phyloP scores from a whole-genome alignment of 2,329 filamentous ascomycete genomes.

The Fonsecaea pugnacius region DNA sequence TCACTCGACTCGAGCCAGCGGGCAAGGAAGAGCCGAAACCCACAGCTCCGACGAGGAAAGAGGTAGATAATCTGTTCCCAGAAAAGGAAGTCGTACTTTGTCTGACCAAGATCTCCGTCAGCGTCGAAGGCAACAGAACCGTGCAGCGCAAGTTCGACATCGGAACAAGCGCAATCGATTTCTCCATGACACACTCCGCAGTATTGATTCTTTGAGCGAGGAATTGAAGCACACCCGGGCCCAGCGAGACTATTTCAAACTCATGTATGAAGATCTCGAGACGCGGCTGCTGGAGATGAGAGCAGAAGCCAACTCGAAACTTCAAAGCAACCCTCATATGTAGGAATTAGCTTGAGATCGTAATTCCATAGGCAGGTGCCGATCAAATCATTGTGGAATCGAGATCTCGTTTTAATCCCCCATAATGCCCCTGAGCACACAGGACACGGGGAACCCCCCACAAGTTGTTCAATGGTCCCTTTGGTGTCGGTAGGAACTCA shows the following conservation, averaged over 20 bases:
- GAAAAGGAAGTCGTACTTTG: not conserved
- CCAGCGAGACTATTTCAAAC: conserved; percentile 17
- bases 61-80: conserved; percentile 2
- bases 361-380: not conserved
- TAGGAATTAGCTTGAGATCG: not conserved
- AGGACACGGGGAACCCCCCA: not conserved
- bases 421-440: not conserved
- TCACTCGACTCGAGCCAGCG: conserved; percentile 5
- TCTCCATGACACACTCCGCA: conserved; percentile 19
- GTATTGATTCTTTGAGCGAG: conserved; percentile 15
- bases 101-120: conserved; percentile 6
- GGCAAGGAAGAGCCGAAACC: conserved; percentile 1
- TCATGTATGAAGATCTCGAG: conserved; percentile 20
- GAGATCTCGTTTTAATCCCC: not conserved
- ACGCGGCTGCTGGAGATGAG: conserved; percentile 11
- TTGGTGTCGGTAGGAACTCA: not conserved
- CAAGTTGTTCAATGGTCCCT: not conserved
- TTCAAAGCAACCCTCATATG: not conserved
- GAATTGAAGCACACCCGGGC: conserved; percentile 14
- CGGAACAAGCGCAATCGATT: conserved; percentile 20
- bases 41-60: conserved; percentile 10
- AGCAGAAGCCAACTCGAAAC: not conserved
- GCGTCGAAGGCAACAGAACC: conserved; percentile 19
- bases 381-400: not conserved
- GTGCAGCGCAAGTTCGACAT: conserved; percentile 17